Percentiles rank a stretch among this genome's conserved stretches.
Conservation (phyloP, 768 basidiomycete species). For the Gymnopilus dilepis region DNA sequence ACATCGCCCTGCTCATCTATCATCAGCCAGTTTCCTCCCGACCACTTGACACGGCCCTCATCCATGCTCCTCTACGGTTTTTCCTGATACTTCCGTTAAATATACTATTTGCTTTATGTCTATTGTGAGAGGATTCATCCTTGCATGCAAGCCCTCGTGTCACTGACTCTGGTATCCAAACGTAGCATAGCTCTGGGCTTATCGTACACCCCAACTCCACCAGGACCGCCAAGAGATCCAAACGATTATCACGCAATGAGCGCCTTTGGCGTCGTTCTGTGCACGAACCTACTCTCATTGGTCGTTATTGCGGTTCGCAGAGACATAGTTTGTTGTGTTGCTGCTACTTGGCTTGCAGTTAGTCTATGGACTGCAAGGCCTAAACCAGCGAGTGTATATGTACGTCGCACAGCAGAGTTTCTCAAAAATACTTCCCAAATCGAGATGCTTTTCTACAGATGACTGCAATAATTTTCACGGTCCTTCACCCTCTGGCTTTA, state of each 20-base stretch:
- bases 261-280: conserved; percentile 71
- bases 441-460: conserved; percentile 48
- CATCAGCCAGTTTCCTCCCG: conserved; percentile 61
- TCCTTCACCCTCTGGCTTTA: conserved; percentile 66
- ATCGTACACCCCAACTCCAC: conserved; percentile 50
- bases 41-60: conserved; percentile 80
- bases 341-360: conserved; percentile 75
- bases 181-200: conserved; percentile 74
- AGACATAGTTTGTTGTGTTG: conserved; percentile 79
- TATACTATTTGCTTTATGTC: conserved; percentile 62
- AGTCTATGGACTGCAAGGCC: conserved; percentile 65
- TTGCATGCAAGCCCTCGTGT: neutral
- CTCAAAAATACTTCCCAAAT: neutral
- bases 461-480: conserved; percentile 65
- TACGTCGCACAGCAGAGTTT: conserved; percentile 38
- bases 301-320: conserved; percentile 58
- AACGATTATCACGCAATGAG: conserved; percentile 70
- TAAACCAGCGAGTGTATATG: conserved; percentile 69
- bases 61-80: conserved; percentile 87
- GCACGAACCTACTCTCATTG: conserved; percentile 64
- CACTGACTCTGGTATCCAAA: neutral
- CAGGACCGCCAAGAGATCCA: conserved; percentile 56
- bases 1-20: conserved; percentile 77
- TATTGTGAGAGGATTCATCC: conserved; percentile 55
- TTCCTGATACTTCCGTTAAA: conserved; percentile 60